These are phyloP conservation scores for Clitopilus hobsonii DNA, from an alignment of 768 basidiomycete genomes.

Conservation along the genomic window DNA sequence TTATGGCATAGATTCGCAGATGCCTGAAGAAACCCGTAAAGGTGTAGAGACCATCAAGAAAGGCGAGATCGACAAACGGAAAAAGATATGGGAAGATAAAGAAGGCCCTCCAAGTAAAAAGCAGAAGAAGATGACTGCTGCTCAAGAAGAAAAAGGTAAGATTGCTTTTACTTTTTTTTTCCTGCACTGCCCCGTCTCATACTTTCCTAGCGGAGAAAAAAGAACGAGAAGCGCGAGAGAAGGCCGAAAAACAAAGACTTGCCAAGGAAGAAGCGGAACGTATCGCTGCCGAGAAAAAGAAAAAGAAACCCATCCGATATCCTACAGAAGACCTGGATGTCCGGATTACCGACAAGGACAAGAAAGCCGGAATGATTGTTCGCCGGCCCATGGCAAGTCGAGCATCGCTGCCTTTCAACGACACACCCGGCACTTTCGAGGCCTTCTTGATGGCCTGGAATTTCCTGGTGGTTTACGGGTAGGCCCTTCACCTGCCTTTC, in stretches of 20 bases:
- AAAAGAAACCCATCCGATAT: slow-evolving; percentile 88
- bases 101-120: slow-evolving; percentile 80
- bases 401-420: slow-evolving; percentile 63
- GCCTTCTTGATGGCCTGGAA: slow-evolving; percentile 90
- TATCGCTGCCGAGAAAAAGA: slow-evolving; percentile 73
- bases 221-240: slow-evolving; percentile 67
- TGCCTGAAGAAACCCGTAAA: slow-evolving; percentile 81
- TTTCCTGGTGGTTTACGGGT: slow-evolving; percentile 94
- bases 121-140: slow-evolving; percentile 71
- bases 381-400: slow-evolving; percentile 64
- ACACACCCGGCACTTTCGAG: slow-evolving; percentile 65
- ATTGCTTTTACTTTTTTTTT: slow-evolving; percentile 6
- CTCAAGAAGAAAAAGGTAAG: slow-evolving; percentile 72
- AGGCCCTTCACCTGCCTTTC: slow-evolving; percentile 18
- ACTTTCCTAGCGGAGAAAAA: slow-evolving; percentile 47
- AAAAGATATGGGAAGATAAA: slow-evolving; percentile 87
- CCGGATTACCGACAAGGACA: slow-evolving; percentile 74
- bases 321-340: slow-evolving; percentile 92
- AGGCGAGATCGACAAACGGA: slow-evolving; percentile 88
- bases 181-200: slow-evolving; percentile 15
- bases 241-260: slow-evolving; percentile 58
- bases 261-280: slow-evolving; percentile 70
- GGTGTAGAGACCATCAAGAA: slow-evolving; percentile 79
- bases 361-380: slow-evolving; percentile 68
- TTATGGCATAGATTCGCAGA: slow-evolving; percentile 80